These are phyloP conservation scores for Verticillium longisporum DNA, from an alignment of 2,329 filamentous ascomycete genomes.

Conservation along the genomic window DNA sequence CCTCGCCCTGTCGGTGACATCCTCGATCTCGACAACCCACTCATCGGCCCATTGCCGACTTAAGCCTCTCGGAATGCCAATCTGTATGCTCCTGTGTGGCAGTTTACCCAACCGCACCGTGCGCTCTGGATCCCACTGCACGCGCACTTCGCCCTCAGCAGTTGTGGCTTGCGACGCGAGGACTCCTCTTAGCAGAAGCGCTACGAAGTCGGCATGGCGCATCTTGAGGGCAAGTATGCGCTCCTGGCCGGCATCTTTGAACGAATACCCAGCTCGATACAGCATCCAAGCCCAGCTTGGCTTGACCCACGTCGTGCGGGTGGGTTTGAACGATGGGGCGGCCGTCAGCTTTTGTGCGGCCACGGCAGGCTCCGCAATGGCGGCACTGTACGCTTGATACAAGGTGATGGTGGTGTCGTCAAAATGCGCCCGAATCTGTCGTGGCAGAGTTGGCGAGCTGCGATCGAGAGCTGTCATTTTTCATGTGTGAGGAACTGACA, in stretches of 20 bases:
- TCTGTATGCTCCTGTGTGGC: conserved; percentile 50
- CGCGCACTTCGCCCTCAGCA: conserved; percentile 33
- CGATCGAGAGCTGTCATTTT: background rate
- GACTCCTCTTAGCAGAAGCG: conserved; percentile 31
- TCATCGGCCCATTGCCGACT: conserved; percentile 39
- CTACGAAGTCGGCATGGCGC: conserved; percentile 40
- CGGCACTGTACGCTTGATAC: conserved; percentile 52
- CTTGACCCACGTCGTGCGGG: conserved; percentile 60
- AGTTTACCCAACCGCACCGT: conserved; percentile 35
- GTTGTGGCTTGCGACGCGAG: conserved; percentile 20
- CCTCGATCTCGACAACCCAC: conserved; percentile 48
- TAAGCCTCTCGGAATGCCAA: conserved; percentile 45
- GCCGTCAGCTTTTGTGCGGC: conserved; percentile 42
- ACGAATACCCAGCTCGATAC: conserved; percentile 54
- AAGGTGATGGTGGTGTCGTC: conserved; percentile 47
- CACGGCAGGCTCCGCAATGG: conserved; percentile 48
- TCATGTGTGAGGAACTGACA: too few relatives aligned
- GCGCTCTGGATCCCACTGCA: conserved; percentile 61
- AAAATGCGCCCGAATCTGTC: conserved; percentile 46
- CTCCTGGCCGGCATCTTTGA: conserved; percentile 47
- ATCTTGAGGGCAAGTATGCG: conserved; percentile 52
- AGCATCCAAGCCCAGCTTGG: conserved; percentile 59
- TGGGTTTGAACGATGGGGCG: conserved; percentile 42
- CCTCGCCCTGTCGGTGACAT: conserved; percentile 48
- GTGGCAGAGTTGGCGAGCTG: conserved; percentile 11